Percentiles rank a stretch among this genome's conserved stretches.
phyloP scores from a whole-genome alignment of 345 rosid species.

The Euphorbia peplus region DNA sequence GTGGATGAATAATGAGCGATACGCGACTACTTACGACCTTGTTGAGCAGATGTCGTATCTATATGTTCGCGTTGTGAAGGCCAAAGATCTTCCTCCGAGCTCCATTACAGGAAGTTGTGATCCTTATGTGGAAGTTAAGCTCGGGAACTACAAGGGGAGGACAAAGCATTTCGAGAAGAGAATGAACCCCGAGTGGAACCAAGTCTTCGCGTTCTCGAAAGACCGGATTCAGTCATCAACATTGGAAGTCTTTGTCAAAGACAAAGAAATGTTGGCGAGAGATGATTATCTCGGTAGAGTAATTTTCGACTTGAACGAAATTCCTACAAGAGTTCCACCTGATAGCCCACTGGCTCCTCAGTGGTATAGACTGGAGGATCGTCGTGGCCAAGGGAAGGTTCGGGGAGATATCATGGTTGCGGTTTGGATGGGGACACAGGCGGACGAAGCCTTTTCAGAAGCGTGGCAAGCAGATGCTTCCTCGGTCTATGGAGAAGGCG shows the following conservation, averaged over 20 bases:
- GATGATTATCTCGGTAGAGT: conserved; percentile 78
- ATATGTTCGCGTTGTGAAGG: too few relatives aligned
- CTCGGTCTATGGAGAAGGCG: conserved; percentile 62
- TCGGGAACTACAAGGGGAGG: too few relatives aligned
- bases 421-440: too few relatives aligned
- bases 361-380: conserved; percentile 75
- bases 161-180: conserved; percentile 81
- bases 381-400: conserved; percentile 65
- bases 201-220: conserved; percentile 84
- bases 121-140: too few relatives aligned
- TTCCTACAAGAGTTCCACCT: conserved; percentile 94
- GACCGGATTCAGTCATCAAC: too few relatives aligned
- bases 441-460: conserved; percentile 77
- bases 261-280: conserved; percentile 67
- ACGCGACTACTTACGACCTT: too few relatives aligned
- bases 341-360: conserved; percentile 92
- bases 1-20: conserved; percentile 74
- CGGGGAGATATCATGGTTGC: conserved; percentile 92
- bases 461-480: conserved; percentile 85
- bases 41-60: too few relatives aligned
- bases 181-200: conserved; percentile 86
- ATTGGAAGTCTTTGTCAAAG: conserved; percentile 68
- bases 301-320: conserved; percentile 67
- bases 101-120: too few relatives aligned
- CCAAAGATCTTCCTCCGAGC: too few relatives aligned